Evolutionary conservation across 805 yeast species (phyloP).

Genomic region (Suhomyces sp.): DNA sequence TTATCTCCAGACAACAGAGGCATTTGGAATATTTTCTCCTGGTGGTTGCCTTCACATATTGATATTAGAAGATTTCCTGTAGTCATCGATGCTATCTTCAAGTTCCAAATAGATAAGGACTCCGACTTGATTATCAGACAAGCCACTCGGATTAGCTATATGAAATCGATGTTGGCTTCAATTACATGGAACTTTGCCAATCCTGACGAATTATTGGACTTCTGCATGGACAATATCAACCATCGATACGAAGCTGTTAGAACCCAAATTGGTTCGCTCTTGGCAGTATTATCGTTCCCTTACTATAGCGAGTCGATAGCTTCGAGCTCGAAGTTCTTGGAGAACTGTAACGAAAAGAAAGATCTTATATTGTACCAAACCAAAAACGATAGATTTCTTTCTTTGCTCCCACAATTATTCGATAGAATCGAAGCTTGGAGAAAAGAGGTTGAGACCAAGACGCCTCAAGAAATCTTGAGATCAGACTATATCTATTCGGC

Average conservation of each 20-base stretch:
- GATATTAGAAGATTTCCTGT: slow-evolving; percentile 67
- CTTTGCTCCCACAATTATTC: slow-evolving; percentile 43
- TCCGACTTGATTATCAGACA: slow-evolving; percentile 65
- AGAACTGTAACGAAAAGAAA: slow-evolving; percentile 27
- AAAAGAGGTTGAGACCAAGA: slow-evolving; percentile 27
- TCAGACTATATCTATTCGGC: slow-evolving; percentile 62
- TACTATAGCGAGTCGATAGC: slow-evolving; percentile 42
- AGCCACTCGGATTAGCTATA: slow-evolving; percentile 55
- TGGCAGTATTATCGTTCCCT: slow-evolving; percentile 46
- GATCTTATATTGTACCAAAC: slow-evolving; percentile 34
- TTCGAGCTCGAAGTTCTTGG: slow-evolving; percentile 38
- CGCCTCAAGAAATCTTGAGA: slow-evolving; percentile 56
- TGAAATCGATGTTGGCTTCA: slow-evolving; percentile 49
- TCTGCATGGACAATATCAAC: slow-evolving; percentile 47
- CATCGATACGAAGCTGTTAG: slow-evolving; percentile 77
- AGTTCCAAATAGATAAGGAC: slow-evolving; percentile 45
- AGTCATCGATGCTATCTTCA: slow-evolving; percentile 43
- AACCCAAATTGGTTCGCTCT: slow-evolving; percentile 58
- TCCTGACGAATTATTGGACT: slow-evolving; percentile 40
- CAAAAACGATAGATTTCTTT: slow-evolving; percentile 20
- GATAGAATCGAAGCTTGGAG: slow-evolving; percentile 42
- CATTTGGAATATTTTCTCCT: slow-evolving; percentile 73
- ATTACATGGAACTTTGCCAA: slow-evolving; percentile 54
- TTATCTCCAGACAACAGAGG: slow-evolving; percentile 69
- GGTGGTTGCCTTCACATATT: slow-evolving; percentile 68